Evolutionary conservation across 1,139 yeast genomes (phyloP).

Genomic region (Scheffersomyces insectosa): DNA sequence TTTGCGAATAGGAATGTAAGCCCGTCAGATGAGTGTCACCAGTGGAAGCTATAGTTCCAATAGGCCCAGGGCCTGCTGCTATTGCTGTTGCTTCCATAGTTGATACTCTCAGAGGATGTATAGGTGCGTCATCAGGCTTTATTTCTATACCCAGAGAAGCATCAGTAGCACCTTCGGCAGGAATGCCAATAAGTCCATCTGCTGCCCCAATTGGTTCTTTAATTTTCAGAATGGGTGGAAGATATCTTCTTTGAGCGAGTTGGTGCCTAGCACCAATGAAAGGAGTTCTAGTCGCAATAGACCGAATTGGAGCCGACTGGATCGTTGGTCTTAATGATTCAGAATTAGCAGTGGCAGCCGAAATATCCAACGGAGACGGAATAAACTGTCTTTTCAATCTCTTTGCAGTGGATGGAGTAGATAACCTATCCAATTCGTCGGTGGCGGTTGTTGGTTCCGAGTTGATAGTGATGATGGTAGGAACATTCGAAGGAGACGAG

Average conservation of each 20-base stretch:
- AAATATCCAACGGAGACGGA: conserved; percentile 43
- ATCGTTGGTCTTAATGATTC: conserved; percentile 28
- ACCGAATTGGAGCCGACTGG: conserved; percentile 47
- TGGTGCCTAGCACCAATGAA: conserved; percentile 6
- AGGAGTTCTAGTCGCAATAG: conserved; percentile 5
- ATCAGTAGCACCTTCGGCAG: too few relatives aligned
- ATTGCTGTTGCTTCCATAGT: conserved; percentile 2
- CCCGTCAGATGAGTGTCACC: background rate
- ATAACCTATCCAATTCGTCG: conserved; percentile 20
- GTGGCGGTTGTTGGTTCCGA: background rate
- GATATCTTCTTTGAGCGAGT: conserved; percentile 7
- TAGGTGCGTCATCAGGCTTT: background rate
- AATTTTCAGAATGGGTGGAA: background rate
- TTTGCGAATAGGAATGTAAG: conserved; percentile 2
- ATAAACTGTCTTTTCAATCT: conserved; percentile 45
- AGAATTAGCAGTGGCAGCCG: conserved; percentile 6
- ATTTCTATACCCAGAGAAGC: background rate
- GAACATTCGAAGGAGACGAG: background rate
- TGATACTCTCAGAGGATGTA: background rate
- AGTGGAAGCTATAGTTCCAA: background rate
- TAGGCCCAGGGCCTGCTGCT: background rate
- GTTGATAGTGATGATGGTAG: conserved; percentile 1
- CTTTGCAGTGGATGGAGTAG: conserved; percentile 29
- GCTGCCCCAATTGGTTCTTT: too few relatives aligned
- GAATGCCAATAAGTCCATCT: too few relatives aligned